Percentiles rank a stretch among this genome's conserved stretches.
phyloP scores from a whole-genome alignment of 257 asterid species.

The Cinchona pubescens region DNA sequence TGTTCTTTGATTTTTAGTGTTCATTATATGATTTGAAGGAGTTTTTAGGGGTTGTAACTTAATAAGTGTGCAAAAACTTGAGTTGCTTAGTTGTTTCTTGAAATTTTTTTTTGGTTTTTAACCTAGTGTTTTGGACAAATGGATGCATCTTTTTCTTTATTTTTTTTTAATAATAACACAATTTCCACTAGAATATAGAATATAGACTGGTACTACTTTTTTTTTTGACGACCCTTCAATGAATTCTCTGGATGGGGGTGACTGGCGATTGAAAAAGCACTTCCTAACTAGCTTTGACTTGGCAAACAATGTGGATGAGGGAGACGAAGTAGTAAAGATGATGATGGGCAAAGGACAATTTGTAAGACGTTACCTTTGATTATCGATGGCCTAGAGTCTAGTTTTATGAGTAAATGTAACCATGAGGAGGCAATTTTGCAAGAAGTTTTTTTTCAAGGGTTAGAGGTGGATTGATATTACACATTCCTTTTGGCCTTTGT shows the following conservation, averaged over 20 bases:
- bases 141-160: no score
- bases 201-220: no score
- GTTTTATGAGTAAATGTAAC: not conserved
- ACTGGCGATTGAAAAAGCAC: not conserved
- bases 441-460: not conserved
- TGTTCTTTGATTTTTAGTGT: not conserved
- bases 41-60: not conserved
- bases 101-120: not conserved
- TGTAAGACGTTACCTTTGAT: not conserved
- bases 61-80: not conserved
- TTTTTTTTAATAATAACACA: no score
- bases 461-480: not conserved
- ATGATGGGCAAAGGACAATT: not conserved
- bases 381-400: not conserved
- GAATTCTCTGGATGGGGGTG: not conserved
- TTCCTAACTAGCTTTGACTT: not conserved
- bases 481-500: not conserved
- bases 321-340: not conserved
- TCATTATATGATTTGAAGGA: not conserved
- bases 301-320: not conserved
- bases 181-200: no score
- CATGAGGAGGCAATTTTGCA: not conserved
- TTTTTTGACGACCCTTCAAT: not conserved
- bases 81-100: not conserved
- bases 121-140: not conserved